phyloP scores from a whole-genome alignment of 2,329 filamentous ascomycete species.

The Sclerotinia subarctica region DNA sequence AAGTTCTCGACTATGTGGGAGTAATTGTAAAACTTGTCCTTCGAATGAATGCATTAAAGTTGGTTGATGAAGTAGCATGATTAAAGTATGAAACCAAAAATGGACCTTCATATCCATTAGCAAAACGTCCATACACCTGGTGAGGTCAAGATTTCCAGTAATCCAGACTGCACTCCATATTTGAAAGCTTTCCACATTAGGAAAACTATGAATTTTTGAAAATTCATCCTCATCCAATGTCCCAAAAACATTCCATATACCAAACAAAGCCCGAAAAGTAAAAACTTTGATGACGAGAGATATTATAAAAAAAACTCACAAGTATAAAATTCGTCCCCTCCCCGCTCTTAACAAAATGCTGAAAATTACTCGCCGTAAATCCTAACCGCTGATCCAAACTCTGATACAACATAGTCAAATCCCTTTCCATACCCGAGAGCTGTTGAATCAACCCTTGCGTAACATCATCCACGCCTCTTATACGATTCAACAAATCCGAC shows the following conservation, averaged over 20 bases:
- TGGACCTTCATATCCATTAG: conserved; percentile 77
- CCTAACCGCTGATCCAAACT: conserved; percentile 70
- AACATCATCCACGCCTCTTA: conserved; percentile 69
- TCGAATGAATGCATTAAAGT: conserved; percentile 77
- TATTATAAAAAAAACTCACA: conserved; percentile 53
- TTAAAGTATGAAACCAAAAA: conserved; percentile 78
- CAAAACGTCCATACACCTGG: conserved; percentile 49
- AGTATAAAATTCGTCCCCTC: conserved; percentile 86
- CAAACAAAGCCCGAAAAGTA: too few species aligned
- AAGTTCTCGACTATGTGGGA: conserved; percentile 74
- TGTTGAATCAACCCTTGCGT: conserved; percentile 70
- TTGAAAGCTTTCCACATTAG: too few species aligned
- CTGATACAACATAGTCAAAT: conserved; percentile 70
- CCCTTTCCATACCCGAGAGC: conserved; percentile 73
- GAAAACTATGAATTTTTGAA: too few species aligned
- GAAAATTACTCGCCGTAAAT: conserved; percentile 84
- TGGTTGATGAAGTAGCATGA: conserved; percentile 81
- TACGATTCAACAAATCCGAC: conserved; percentile 80
- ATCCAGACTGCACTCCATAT: too few species aligned
- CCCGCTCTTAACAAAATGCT: conserved; percentile 74
- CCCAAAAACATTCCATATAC: too few species aligned
- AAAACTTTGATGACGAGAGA: too few species aligned
- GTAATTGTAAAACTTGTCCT: conserved; percentile 65
- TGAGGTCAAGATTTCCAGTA: too few species aligned
- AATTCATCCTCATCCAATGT: too few species aligned